Evolutionary conservation across 192 early-diverging fungal genomes (phyloP).

Genomic region (Umbelopsis ramanniana): DNA sequence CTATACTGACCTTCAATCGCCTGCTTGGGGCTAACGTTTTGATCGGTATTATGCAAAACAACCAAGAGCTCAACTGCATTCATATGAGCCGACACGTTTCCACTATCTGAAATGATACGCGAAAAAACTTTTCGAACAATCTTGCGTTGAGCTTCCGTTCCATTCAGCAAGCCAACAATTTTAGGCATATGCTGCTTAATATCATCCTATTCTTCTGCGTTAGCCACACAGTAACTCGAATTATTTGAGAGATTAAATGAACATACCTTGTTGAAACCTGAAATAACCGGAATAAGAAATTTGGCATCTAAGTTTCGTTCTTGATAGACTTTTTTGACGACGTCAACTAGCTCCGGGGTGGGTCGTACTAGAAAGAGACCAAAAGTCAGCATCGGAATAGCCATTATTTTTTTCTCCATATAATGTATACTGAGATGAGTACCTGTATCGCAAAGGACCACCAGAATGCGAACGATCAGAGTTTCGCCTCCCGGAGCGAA

Average conservation of each 20-base stretch:
- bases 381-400: neutral
- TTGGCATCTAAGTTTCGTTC: conserved; percentile 62
- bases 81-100: conserved; percentile 42
- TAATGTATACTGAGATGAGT: neutral
- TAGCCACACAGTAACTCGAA: too few species aligned
- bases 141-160: conserved; percentile 59
- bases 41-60: conserved; percentile 71
- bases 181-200: conserved; percentile 62
- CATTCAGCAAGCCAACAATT: conserved; percentile 66
- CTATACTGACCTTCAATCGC: conserved; percentile 66
- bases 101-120: conserved; percentile 54
- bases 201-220: conserved; percentile 42
- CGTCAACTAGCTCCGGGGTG: conserved; percentile 56
- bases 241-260: too few species aligned
- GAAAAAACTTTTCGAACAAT: conserved; percentile 67
- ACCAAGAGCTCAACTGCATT: conserved; percentile 73
- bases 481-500: conserved; percentile 77
- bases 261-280: conserved; percentile 62
- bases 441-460: conserved; percentile 66
- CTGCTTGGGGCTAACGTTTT: conserved; percentile 63
- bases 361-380: conserved; percentile 35
- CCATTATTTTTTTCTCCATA: too few species aligned
- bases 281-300: conserved; percentile 72
- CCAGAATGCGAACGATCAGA: conserved; percentile 65
- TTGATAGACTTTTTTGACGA: conserved; percentile 55